Base-by-base conservation (phyloP, 768 basidiomycete genomes). In the Termitomyces titanicus region DNA sequence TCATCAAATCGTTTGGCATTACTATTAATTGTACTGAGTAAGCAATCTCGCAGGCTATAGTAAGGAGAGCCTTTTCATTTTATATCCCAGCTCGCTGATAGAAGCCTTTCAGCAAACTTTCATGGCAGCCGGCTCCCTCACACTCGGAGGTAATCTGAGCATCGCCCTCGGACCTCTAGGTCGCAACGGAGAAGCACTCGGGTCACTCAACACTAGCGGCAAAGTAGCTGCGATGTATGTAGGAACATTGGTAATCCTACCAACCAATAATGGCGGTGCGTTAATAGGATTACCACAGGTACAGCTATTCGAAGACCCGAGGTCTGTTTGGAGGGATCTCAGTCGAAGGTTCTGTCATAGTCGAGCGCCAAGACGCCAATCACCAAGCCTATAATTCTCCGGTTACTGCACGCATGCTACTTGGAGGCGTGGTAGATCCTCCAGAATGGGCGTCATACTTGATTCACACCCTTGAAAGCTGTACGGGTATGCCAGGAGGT, bases 151-250 rank as follows among this genome's bases (percentile, higher is more conserved):
- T 13, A 96, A 94, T 65, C 74, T 95, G 70, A 94, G 92, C 58
- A 74, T 93, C 42, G 88, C 95, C 9, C 78, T 97, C 0, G 96
- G 96, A 3, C 96, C 96, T 10, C 74, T 98, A 0, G 96, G 96
- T 20, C 85, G 96, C 27, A 98, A 94, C 65, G 92, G 90, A n/a
- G 96, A 98, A 73, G 96, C 94, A 3, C 78, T 73, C 56, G 94
- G 93, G 17, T 77, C 92, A 0, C 60, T 98, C 43, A 97, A 85
- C 64, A 80, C 89, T 1, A 89, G 83, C 47, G 95, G 95, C 44
- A 91, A 86, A 65, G 74, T 97, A 5, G 92, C 96, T 5, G 94
- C 94, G 34, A 97, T 98, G 94, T 94, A 97, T 98, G 94, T 94
- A 63, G 59, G 74, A 58, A 9, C 9, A 31, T 50, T 18, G 45